Evolutionary conservation across 2,329 filamentous ascomycete genomes (phyloP).

Genomic region (Orbilia javanica): DNA sequence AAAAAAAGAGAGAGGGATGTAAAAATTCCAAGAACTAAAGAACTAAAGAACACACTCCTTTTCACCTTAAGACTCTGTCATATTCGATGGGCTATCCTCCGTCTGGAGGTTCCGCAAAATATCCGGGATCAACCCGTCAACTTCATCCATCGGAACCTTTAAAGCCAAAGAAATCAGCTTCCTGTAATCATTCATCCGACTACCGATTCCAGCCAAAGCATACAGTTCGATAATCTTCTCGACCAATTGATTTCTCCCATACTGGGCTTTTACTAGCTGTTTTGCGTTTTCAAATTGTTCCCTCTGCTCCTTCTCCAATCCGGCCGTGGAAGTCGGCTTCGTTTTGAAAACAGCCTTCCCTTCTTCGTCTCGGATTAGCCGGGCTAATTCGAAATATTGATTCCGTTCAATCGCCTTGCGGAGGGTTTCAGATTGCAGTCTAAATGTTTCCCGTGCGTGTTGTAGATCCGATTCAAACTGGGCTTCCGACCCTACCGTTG

Average conservation of each 20-base stretch:
- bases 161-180: conserved; percentile 62
- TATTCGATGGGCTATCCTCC: conserved; percentile 49
- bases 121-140: conserved; percentile 62
- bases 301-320: conserved; percentile 60
- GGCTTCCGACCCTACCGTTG: conserved; percentile 59
- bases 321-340: conserved; percentile 57
- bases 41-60: background rate
- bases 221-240: conserved; percentile 62
- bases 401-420: conserved; percentile 54
- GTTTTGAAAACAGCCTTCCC: conserved; percentile 49
- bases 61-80: conserved; percentile 32
- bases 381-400: conserved; percentile 52
- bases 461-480: conserved; percentile 59
- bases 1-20: background rate
- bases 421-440: conserved; percentile 39
- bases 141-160: conserved; percentile 61
- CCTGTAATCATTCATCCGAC: conserved; percentile 62
- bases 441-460: conserved; percentile 43
- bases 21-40: background rate
- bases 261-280: conserved; percentile 60
- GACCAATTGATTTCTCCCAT: conserved; percentile 60
- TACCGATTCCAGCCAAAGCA: conserved; percentile 60
- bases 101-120: conserved; percentile 62
- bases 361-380: conserved; percentile 51
- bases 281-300: conserved; percentile 60